Evolutionary conservation across 139 green algal genomes (phyloP).

Genomic region (Closterium sp.): DNA sequence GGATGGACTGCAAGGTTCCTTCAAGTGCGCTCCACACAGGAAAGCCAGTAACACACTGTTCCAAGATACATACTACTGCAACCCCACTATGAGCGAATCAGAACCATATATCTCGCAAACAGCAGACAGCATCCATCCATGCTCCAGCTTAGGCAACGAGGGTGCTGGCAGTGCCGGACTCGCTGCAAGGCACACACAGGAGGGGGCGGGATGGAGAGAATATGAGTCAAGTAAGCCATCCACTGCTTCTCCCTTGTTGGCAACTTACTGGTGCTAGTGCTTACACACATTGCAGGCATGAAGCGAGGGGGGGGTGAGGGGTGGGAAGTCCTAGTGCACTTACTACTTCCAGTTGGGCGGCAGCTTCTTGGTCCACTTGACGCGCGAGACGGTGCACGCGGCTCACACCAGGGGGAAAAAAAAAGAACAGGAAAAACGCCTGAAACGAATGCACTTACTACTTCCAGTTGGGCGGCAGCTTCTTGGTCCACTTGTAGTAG

Average conservation of each 20-base stretch:
- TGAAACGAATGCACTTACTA: slow-evolving; percentile 87
- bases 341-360: slow-evolving; percentile 91
- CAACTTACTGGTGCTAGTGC: no score
- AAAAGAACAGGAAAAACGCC: no score
- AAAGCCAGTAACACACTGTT: no score
- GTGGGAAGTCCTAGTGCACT: slow-evolving; percentile 60
- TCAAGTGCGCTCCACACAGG: not conserved
- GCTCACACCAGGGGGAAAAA: no score
- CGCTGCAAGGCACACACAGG: slow-evolving; percentile 18
- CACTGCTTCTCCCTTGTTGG: no score
- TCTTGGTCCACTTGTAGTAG: slow-evolving; percentile 91
- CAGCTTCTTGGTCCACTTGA: slow-evolving; percentile 75
- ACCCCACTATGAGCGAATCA: no score
- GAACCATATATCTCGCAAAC: no score
- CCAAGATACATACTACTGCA: no score
- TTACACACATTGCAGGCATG: no score
- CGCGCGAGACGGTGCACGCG: slow-evolving; percentile 97
- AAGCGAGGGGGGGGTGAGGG: no score
- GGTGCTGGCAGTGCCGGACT: slow-evolving; percentile 51
- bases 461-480: slow-evolving; percentile 85
- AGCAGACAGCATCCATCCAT: no score
- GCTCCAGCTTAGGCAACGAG: slow-evolving; percentile 32
- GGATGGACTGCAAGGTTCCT: not conserved
- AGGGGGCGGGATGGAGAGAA: not conserved
- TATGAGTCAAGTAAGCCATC: no score